These are phyloP conservation scores for Botrytis byssoidea DNA, from an alignment of 2,329 filamentous ascomycete genomes.

Conservation along the genomic window DNA sequence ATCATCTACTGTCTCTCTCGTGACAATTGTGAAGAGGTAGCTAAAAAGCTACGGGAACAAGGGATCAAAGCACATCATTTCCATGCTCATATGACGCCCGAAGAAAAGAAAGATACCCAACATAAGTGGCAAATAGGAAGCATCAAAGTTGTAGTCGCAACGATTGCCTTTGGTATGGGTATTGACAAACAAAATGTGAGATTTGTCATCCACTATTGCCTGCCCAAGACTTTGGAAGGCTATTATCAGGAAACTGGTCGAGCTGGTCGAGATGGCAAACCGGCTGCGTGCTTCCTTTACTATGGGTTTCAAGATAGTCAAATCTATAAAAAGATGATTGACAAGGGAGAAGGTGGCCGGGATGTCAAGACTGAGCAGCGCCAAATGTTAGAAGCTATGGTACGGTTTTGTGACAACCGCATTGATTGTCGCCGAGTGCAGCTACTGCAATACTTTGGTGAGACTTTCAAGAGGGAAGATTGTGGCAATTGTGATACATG, in stretches of 20 bases:
- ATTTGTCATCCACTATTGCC: slow-evolving; percentile 89
- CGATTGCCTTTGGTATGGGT: slow-evolving; percentile 99
- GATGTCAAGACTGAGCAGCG: slow-evolving; percentile 83
- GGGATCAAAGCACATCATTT: slow-evolving; percentile 78
- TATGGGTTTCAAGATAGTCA: slow-evolving; percentile 78
- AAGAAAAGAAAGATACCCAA: slow-evolving; percentile 70
- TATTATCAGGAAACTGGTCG: slow-evolving; percentile 98
- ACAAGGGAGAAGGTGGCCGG: slow-evolving; percentile 69
- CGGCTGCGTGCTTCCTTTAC: slow-evolving; percentile 86
- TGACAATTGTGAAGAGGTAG: slow-evolving; percentile 77
- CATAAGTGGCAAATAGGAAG: slow-evolving; percentile 76
- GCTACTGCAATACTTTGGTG: slow-evolving; percentile 91
- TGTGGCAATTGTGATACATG: slow-evolving; percentile 92
- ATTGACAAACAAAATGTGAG: slow-evolving; percentile 97
- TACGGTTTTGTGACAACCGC: slow-evolving; percentile 86
- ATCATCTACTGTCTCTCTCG: slow-evolving; percentile 93
- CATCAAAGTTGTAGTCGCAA: slow-evolving; percentile 90
- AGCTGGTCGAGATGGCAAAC: slow-evolving; percentile 85
- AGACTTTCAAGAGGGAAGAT: slow-evolving; percentile 68
- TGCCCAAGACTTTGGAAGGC: slow-evolving; percentile 94
- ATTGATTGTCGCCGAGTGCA: slow-evolving; percentile 84
- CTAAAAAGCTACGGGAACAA: slow-evolving; percentile 61
- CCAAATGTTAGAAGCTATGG: slow-evolving; percentile 80
- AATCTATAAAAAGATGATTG: slow-evolving; percentile 75
- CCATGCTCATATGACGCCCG: slow-evolving; percentile 72